These are phyloP conservation scores for Salix exigua DNA, from an alignment of 345 rosid species.

Conservation along the genomic window DNA sequence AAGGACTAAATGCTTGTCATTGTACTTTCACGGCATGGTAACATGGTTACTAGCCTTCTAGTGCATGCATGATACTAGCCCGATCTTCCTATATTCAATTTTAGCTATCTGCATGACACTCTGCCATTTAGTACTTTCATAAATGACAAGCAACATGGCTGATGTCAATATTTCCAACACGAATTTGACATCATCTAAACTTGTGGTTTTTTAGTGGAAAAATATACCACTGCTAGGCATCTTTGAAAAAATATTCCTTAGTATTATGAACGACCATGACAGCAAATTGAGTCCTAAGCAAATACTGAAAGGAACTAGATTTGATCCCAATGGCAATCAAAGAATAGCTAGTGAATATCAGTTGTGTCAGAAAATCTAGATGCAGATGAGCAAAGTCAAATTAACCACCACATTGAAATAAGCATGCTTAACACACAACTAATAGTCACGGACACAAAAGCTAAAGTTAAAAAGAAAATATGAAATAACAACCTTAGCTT, in stretches of 20 bases:
- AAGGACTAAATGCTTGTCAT: background rate
- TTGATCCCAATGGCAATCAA: background rate
- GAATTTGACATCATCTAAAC: background rate
- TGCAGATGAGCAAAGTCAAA: background rate
- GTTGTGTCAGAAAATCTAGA: background rate
- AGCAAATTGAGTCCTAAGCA: background rate
- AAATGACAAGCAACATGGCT: background rate
- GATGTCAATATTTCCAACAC: background rate
- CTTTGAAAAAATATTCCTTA: background rate
- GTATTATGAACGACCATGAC: background rate
- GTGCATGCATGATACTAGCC: background rate
- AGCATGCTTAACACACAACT: background rate
- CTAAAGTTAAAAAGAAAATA: background rate
- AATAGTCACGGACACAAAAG: background rate
- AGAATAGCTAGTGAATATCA: background rate
- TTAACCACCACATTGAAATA: background rate
- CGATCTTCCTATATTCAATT: background rate
- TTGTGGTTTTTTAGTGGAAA: background rate
- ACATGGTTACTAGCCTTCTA: background rate
- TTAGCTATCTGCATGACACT: background rate
- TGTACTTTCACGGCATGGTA: background rate
- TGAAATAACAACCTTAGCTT: conserved; percentile 66
- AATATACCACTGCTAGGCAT: background rate
- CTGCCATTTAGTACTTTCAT: background rate
- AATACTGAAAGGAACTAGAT: background rate